These are phyloP conservation scores for Excoecaria cochinchinensis DNA, from an alignment of 345 rosid species.

Conservation along the genomic window DNA sequence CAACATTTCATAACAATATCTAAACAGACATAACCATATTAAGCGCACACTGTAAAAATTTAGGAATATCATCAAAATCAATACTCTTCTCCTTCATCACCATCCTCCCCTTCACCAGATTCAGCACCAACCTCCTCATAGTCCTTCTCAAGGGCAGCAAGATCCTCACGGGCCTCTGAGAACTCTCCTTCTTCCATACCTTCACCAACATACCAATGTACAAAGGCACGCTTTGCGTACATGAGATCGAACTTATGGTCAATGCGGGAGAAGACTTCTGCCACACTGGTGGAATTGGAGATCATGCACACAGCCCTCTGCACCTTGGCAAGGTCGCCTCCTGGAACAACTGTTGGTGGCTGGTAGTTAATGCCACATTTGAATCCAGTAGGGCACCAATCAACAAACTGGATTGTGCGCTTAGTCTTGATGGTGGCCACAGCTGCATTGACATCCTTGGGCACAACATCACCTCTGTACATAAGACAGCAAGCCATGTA, in stretches of 20 bases:
- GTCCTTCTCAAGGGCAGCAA: slow-evolving; percentile 30
- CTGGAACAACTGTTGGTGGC: slow-evolving; percentile 31
- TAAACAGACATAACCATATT: not conserved
- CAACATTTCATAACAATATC: not conserved
- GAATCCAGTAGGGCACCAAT: slow-evolving; percentile 32
- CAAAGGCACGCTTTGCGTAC: slow-evolving; percentile 28
- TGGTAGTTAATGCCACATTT: slow-evolving; percentile 31
- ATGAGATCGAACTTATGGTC: slow-evolving; percentile 31
- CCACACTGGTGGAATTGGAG: slow-evolving; percentile 29
- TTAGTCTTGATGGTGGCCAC: slow-evolving; percentile 32
- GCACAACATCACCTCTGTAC: slow-evolving; percentile 32
- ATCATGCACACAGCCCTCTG: slow-evolving; percentile 34
- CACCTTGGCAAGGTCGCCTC: slow-evolving; percentile 29
- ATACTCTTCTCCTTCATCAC: slow-evolving; percentile 24
- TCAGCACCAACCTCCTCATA: slow-evolving; percentile 30
- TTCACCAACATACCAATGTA: slow-evolving; percentile 33
- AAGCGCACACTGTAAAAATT: not conserved
- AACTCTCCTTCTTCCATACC: slow-evolving; percentile 34
- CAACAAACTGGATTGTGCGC: slow-evolving; percentile 33
- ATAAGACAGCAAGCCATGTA: slow-evolving; percentile 33
- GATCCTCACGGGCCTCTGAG: slow-evolving; percentile 31
- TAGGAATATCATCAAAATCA: not conserved
- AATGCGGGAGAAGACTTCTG: slow-evolving; percentile 29
- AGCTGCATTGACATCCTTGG: slow-evolving; percentile 31
- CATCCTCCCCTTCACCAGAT: slow-evolving; percentile 21